Evolutionary conservation across 164 flowering plant genomes (phyloP), one percentile per base, ranked within the genome.

Genomic region (Taxillus chinensis): DNA sequence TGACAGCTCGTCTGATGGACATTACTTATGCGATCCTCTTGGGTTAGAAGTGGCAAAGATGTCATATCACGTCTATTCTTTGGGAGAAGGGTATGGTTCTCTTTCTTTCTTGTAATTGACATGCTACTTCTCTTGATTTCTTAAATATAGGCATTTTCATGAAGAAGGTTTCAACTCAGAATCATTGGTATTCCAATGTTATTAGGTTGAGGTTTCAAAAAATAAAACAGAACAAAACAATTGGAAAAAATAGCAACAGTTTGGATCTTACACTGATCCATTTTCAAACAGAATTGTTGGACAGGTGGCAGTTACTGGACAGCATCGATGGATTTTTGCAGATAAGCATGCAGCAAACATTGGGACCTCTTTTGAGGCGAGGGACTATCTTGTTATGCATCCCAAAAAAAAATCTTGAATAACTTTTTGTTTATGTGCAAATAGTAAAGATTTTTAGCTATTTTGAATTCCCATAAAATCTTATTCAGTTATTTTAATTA

Each of bases 11-110:
- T 60, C 58, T 59, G 80, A 74, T 67, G 77, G 80, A 13, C 64
- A 61, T 59, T 71, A 69, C 69, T 72, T 78, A 39, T 76, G 64
- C 65, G 80, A 85, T 63, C 77, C 77, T 57, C 81, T 87, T 67
- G 85, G 82, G 17, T 75, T 83, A 69, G 86, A 84, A 45, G 71
- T 87, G 71, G 83, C 85, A 66, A 86, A 85, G 75, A 83, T 85
- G 89, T 82, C 96, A 8, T 79, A 72, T 74, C 83, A 75, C 73
- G 86, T 77, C 39, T 85, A 81, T 71, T 76, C 91, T 64, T 75
- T 83, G 2, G 93, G 93, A 39, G 91, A 89, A 82, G 96, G 96
- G 93, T 89, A 86, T 63, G 83, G 16, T 10, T 55, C 58, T 58
- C 46, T 43, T 9, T 43, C 46, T 43, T 43, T 9, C 7, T 9